These are phyloP conservation scores for Pythium coloratum DNA, from an alignment of 352 stramenopile genomes.

Conservation along the genomic window DNA sequence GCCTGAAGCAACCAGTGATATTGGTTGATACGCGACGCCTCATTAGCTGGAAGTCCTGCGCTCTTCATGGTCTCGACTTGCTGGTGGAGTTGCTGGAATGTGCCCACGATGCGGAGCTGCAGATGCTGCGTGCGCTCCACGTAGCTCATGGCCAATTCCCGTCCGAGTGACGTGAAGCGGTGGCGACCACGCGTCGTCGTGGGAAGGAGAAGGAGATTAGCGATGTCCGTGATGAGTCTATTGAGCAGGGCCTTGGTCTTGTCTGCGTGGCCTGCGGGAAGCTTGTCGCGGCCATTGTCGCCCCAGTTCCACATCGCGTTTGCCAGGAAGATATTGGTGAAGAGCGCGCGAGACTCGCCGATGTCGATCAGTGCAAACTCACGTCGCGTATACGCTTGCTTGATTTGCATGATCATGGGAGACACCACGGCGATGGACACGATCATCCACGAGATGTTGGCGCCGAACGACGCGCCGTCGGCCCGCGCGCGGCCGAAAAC, in stretches of 20 bases:
- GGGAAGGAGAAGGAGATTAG: slow-evolving; percentile 58
- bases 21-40: slow-evolving; percentile 87
- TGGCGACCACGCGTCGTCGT: slow-evolving; percentile 73
- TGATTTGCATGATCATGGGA: slow-evolving; percentile 89
- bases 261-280: slow-evolving; percentile 49
- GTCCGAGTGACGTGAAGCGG: slow-evolving; percentile 56
- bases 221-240: slow-evolving; percentile 43
- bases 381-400: slow-evolving; percentile 71
- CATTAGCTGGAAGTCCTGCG: slow-evolving; percentile 70
- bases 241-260: slow-evolving; percentile 64
- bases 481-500: slow-evolving; percentile 36
- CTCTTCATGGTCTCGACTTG: slow-evolving; percentile 81
- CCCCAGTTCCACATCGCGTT: slow-evolving; percentile 86
- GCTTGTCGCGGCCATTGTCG: slow-evolving; percentile 51
- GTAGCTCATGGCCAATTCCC: slow-evolving; percentile 44
- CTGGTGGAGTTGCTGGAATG: slow-evolving; percentile 60
- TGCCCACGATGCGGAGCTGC: slow-evolving; percentile 57
- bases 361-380: slow-evolving; percentile 72
- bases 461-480: slow-evolving; percentile 50
- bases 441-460: slow-evolving; percentile 75
- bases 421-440: slow-evolving; percentile 70
- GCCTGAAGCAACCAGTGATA: slow-evolving; percentile 87
- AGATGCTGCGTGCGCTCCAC: slow-evolving; percentile 27
- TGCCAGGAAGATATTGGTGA: slow-evolving; percentile 72
- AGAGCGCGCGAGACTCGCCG: slow-evolving; percentile 65